Conservation (phyloP, 2,329 filamentous ascomycete species). For the Paraphaeosphaeria sporulosa region DNA sequence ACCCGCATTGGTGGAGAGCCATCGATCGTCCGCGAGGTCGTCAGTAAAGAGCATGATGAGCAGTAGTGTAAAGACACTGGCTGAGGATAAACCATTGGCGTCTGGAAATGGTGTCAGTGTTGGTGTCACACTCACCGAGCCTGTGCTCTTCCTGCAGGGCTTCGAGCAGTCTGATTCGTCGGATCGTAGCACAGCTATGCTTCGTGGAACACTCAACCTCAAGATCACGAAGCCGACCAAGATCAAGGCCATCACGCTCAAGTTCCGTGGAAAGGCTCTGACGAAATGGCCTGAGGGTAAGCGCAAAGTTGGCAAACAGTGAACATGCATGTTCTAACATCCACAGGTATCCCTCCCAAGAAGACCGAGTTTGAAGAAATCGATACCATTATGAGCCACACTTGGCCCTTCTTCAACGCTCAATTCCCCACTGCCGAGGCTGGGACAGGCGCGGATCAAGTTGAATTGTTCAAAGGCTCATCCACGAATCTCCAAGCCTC, state of each 20-base stretch:
- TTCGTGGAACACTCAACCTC: conserved; percentile 83
- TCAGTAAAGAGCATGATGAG: conserved; percentile 43
- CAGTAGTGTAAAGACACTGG: conserved; percentile 42
- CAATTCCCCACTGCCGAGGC: conserved; percentile 66
- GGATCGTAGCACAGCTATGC: conserved; percentile 76
- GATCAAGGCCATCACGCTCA: conserved; percentile 88
- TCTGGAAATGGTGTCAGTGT: conserved; percentile 78
- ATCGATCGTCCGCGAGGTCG: conserved; percentile 47
- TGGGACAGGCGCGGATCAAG: conserved; percentile 69
- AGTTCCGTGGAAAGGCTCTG: conserved; percentile 81
- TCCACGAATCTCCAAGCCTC: conserved; percentile 37
- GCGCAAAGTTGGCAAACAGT: background rate
- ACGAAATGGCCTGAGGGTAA: conserved; percentile 94
- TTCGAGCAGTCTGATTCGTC: conserved; percentile 75
- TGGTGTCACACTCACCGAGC: conserved; percentile 78
- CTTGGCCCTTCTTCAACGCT: conserved; percentile 90
- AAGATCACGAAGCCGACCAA: conserved; percentile 89
- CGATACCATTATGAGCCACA: conserved; percentile 86
- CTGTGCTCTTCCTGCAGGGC: conserved; percentile 79
- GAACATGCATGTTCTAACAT: conserved; percentile 15
- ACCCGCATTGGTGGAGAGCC: conserved; percentile 51
- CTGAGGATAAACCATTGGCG: conserved; percentile 74
- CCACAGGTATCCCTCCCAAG: conserved; percentile 78
- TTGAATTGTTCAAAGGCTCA: conserved; percentile 61
- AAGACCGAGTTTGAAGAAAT: conserved; percentile 86